A percentile compares a stretch with the other conserved stretches of the same genome.
These are phyloP conservation scores for Ceriops tagal DNA, from an alignment of 345 rosid species.

Conservation along the genomic window DNA sequence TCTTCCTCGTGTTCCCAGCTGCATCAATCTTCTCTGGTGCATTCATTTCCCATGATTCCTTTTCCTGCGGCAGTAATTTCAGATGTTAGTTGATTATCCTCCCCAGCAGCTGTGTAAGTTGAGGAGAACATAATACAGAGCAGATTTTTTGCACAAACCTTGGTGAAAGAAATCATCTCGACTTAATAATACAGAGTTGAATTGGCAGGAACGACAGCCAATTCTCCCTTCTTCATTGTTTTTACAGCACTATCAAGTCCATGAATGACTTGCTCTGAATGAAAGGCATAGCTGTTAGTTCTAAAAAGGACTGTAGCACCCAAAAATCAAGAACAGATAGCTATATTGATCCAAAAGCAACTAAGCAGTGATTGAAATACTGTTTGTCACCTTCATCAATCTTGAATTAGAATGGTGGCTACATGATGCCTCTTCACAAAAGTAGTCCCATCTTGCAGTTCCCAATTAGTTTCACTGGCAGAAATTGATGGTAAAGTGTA, in stretches of 20 bases:
- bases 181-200: slow-evolving; percentile 72
- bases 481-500: not conserved
- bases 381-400: slow-evolving; percentile 67
- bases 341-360: not conserved
- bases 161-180: slow-evolving; percentile 67
- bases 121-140: not conserved
- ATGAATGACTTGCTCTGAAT: slow-evolving; percentile 77
- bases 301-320: no score
- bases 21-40: slow-evolving; percentile 83
- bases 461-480: slow-evolving; percentile 81
- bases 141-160: slow-evolving; percentile 32
- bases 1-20: slow-evolving; percentile 88
- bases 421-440: slow-evolving; percentile 78
- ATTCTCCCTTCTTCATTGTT: slow-evolving; percentile 87
- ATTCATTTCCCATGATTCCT: slow-evolving; percentile 18
- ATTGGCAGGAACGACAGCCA: slow-evolving; percentile 74
- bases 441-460: slow-evolving; percentile 73
- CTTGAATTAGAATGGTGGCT: slow-evolving; percentile 68
- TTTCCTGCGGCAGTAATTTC: slow-evolving; percentile 45
- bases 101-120: not conserved
- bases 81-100: not conserved
- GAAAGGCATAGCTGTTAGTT: not conserved
- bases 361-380: not conserved
- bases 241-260: slow-evolving; percentile 84
- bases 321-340: not conserved